These are phyloP conservation scores for Talaromyces sp. DNA, from an alignment of 2,329 filamentous ascomycete genomes.

Conservation along the genomic window DNA sequence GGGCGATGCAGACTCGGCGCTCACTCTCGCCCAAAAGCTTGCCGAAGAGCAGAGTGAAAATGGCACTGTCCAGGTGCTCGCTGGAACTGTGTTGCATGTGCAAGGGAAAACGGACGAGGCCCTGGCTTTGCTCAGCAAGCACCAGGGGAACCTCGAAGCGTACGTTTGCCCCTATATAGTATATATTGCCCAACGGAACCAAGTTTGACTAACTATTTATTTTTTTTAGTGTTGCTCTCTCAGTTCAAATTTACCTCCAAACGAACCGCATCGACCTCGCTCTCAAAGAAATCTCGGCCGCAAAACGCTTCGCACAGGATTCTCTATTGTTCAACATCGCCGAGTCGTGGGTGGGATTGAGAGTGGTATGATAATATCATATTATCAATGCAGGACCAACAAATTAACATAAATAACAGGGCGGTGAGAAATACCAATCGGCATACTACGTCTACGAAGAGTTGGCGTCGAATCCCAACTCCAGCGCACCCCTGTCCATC, in stretches of 20 bases:
- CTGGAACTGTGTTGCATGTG: slow-evolving; percentile 74
- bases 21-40: slow-evolving; percentile 61
- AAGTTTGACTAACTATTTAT: neutral
- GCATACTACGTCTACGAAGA: slow-evolving; percentile 98
- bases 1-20: slow-evolving; percentile 59
- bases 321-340: slow-evolving; percentile 88
- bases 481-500: slow-evolving; percentile 68
- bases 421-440: slow-evolving; percentile 92
- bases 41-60: slow-evolving; percentile 66
- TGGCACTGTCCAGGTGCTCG: slow-evolving; percentile 71
- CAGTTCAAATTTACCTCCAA: slow-evolving; percentile 85
- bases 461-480: slow-evolving; percentile 79
- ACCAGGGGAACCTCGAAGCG: slow-evolving; percentile 76
- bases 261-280: slow-evolving; percentile 91
- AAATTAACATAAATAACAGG: slow-evolving; percentile 45
- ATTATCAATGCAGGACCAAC: neutral
- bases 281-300: slow-evolving; percentile 78
- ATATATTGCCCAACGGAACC: neutral
- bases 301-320: slow-evolving; percentile 91
- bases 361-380: slow-evolving; percentile 57
- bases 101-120: slow-evolving; percentile 82
- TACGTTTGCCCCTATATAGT: slow-evolving; percentile 45
- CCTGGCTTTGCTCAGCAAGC: slow-evolving; percentile 69
- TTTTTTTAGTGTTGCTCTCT: slow-evolving; percentile 64
- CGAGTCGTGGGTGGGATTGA: slow-evolving; percentile 89